Conservation (phyloP, 2,329 filamentous ascomycete species). For the Xylariomycetidae sp. region DNA sequence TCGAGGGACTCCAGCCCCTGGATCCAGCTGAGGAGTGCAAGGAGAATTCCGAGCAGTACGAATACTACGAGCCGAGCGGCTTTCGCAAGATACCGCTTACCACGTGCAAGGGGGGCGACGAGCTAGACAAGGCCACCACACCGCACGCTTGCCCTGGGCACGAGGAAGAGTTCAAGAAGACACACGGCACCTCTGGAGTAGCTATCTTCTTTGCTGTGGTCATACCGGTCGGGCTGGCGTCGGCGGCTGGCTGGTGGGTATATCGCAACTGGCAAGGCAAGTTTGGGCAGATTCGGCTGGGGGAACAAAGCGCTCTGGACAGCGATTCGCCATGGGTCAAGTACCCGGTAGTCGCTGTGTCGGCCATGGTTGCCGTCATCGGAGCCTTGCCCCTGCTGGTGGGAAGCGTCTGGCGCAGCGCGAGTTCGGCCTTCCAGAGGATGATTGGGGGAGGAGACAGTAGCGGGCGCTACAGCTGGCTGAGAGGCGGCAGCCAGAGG, state of each 20-base stretch:
- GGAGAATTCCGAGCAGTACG: constrained; percentile 61
- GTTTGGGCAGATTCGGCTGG: constrained; percentile 87
- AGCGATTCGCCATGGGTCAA: constrained; percentile 72
- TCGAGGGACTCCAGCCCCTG: constrained; percentile 64
- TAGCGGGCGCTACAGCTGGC: constrained; percentile 43
- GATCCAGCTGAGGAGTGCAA: constrained; percentile 47
- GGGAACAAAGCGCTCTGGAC: constrained; percentile 63
- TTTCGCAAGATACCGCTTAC: constrained; percentile 88
- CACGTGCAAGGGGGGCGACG: constrained; percentile 72
- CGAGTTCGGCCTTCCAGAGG: constrained; percentile 46
- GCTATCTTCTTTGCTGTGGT: constrained; percentile 83
- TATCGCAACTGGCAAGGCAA: constrained; percentile 83
- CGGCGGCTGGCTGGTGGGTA: constrained; percentile 74
- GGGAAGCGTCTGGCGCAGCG: constrained; percentile 67
- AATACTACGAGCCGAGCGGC: constrained; percentile 81
- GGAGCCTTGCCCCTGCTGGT: constrained; percentile 66
- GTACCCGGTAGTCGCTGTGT: constrained; percentile 72
- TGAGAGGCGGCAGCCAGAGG: constrained; percentile 50
- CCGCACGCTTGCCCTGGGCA: constrained; percentile 68
- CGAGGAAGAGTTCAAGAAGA: constrained; percentile 73
- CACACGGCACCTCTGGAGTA: constrained; percentile 65
- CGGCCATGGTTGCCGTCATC: constrained; percentile 57
- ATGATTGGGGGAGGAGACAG: constrained; percentile 43
- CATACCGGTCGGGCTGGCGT: constrained; percentile 68
- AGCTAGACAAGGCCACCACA: constrained; percentile 64